phyloP scores from a whole-genome alignment of 805 yeast genomes.

The Zygosaccharomyces gambellarensis region DNA sequence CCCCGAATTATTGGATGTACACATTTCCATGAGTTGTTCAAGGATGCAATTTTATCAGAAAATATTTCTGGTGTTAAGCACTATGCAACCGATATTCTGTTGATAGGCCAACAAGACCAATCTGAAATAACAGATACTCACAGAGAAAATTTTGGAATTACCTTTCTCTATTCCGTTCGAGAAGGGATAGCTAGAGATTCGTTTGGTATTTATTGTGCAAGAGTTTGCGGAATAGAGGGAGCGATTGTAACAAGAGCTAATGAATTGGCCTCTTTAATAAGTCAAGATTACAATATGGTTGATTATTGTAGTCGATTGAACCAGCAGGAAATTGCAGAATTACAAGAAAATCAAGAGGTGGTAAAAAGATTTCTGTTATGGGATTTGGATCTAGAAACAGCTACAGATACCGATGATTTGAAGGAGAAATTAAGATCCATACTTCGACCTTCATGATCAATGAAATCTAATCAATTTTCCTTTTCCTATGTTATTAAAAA shows the following conservation, averaged over 20 bases:
- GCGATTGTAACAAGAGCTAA: slow-evolving; percentile 35
- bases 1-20: slow-evolving; percentile 38
- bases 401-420: slow-evolving; percentile 3
- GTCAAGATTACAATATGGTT: slow-evolving; percentile 19
- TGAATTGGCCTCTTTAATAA: slow-evolving; percentile 19
- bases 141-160: slow-evolving; percentile 18
- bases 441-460: background rate
- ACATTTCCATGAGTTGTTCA: slow-evolving; percentile 42
- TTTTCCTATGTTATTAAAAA: background rate
- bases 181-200: slow-evolving; percentile 35
- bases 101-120: slow-evolving; percentile 7
- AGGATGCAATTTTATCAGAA: slow-evolving; percentile 21
- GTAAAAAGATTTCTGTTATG: slow-evolving; percentile 27
- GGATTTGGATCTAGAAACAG: slow-evolving; percentile 28
- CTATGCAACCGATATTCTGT: slow-evolving; percentile 36
- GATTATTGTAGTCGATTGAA: slow-evolving; percentile 15
- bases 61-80: slow-evolving; percentile 26
- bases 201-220: slow-evolving; percentile 41
- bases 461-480: background rate
- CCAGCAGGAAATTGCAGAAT: slow-evolving; percentile 17
- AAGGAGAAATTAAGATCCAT: slow-evolving; percentile 10
- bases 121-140: background rate
- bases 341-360: slow-evolving; percentile 17
- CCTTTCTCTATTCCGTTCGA: slow-evolving; percentile 34
- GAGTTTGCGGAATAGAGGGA: slow-evolving; percentile 34